phyloP scores from a whole-genome alignment of 306 rosid genomes.

The peach (Prunus persica) region DNA sequence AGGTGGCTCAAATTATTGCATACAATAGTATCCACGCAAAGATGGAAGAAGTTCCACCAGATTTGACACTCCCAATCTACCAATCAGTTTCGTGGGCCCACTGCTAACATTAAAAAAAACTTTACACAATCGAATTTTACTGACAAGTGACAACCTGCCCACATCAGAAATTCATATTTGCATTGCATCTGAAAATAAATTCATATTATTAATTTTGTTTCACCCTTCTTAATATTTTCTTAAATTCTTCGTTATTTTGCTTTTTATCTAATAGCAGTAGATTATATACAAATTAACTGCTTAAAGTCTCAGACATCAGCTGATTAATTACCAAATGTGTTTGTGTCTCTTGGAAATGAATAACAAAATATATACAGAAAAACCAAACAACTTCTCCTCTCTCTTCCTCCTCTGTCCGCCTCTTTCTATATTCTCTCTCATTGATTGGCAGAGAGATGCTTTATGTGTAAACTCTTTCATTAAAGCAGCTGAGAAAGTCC shows the following conservation, averaged over 20 bases:
- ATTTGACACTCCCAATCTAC: not conserved
- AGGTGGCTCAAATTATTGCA: not conserved
- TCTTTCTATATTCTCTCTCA: not conserved
- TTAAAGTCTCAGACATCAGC: not conserved
- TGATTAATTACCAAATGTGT: not conserved
- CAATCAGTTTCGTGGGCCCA: constrained; percentile 5
- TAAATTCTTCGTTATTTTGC: not conserved
- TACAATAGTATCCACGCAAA: not conserved
- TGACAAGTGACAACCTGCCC: constrained; percentile 4
- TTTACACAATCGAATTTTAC: constrained; percentile 4
- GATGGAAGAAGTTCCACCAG: not conserved
- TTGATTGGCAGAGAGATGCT: not conserved
- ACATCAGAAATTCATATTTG: not conserved
- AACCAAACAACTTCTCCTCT: not conserved
- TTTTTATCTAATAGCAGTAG: not conserved
- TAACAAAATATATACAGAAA: not conserved
- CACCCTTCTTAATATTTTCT: not conserved
- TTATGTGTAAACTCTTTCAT: not conserved
- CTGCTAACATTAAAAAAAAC: not conserved
- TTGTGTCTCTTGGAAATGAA: not conserved
- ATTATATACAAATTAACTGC: not conserved
- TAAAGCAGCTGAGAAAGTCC: constrained; percentile 7
- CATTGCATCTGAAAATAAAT: not conserved
- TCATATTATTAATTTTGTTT: not conserved
- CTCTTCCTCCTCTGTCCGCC: not conserved